These are phyloP conservation scores for Xylaria castorea DNA, from an alignment of 495 filamentous ascomycete genomes.

Conservation along the genomic window DNA sequence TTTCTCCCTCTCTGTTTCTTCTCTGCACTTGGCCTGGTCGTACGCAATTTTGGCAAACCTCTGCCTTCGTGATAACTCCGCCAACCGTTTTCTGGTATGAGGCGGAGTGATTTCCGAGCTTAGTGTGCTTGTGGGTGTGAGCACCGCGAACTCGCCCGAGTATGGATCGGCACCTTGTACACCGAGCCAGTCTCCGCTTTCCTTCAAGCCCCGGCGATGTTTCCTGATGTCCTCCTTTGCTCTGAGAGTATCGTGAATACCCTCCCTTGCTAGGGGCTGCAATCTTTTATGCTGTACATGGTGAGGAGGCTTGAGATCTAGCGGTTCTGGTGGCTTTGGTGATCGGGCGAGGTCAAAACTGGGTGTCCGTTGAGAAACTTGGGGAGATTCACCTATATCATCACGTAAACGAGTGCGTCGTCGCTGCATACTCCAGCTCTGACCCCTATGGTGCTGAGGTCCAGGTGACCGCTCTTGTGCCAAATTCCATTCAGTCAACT, in stretches of 20 bases:
- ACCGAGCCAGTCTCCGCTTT: conserved; percentile 60
- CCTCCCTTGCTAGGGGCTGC: conserved; percentile 29
- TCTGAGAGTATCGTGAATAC: conserved; percentile 36
- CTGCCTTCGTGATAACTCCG: conserved; percentile 38
- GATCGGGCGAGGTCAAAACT: conserved; percentile 27
- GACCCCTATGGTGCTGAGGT: conserved; percentile 25
- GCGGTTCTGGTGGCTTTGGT: conserved; percentile 32
- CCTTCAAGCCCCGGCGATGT: conserved; percentile 47
- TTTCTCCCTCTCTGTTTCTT: conserved; percentile 39
- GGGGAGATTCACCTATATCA: neutral
- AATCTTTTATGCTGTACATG: conserved; percentile 5
- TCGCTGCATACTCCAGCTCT: conserved; percentile 31
- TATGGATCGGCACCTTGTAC: conserved; percentile 61
- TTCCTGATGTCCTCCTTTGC: conserved; percentile 47
- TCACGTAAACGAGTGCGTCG: conserved; percentile 27
- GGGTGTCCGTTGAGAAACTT: neutral
- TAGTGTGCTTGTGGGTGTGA: conserved; percentile 48
- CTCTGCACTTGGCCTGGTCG: conserved; percentile 37
- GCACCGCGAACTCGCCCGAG: conserved; percentile 55
- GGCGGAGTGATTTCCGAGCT: conserved; percentile 35
- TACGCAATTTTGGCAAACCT: conserved; percentile 42
- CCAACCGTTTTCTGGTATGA: conserved; percentile 35
- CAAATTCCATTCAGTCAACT: conserved; percentile 39
- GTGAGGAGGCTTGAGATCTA: conserved; percentile 32
- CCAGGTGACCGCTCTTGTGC: conserved; percentile 29